Evolutionary conservation across 1,284 basidiomycete genomes (phyloP).

Genomic region (Cerrena zonata): DNA sequence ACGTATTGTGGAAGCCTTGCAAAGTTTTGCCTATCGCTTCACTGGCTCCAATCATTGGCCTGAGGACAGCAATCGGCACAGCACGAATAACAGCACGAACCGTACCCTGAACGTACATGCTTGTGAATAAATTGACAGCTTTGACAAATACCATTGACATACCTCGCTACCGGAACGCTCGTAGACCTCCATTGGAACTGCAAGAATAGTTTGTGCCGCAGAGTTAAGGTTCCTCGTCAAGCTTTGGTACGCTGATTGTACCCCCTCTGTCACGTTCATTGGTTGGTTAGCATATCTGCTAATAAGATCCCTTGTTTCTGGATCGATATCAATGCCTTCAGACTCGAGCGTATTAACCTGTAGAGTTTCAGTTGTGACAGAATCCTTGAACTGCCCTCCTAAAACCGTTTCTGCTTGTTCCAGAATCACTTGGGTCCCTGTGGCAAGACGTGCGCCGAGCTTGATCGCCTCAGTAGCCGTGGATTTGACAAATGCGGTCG

Average conservation of each 20-base stretch:
- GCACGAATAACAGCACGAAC: constrained; percentile 90
- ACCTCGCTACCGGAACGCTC: constrained; percentile 86
- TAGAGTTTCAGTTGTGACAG: constrained; percentile 63
- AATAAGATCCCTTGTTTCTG: constrained; percentile 48
- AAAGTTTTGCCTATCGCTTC: constrained; percentile 95
- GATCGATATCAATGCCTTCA: constrained; percentile 37
- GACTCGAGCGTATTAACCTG: constrained; percentile 36
- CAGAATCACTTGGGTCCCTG: constrained; percentile 93
- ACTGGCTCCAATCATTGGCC: constrained; percentile 93
- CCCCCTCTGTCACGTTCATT: constrained; percentile 73
- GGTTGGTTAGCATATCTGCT: constrained; percentile 93
- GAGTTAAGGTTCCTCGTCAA: constrained; percentile 80
- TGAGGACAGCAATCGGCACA: constrained; percentile 92
- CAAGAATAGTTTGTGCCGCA: constrained; percentile 95
- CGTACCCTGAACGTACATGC: constrained; percentile 58
- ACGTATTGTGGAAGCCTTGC: constrained; percentile 83
- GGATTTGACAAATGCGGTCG: constrained; percentile 85
- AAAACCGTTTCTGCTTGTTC: constrained; percentile 93
- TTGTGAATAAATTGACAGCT: background rate
- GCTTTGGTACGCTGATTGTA: constrained; percentile 86
- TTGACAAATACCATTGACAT: constrained; percentile 21
- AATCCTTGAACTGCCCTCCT: constrained; percentile 67
- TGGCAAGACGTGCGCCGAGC: constrained; percentile 89
- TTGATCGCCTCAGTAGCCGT: constrained; percentile 93
- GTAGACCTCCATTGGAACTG: constrained; percentile 98